phyloP scores from a whole-genome alignment of 306 rosid genomes.

The Vigna radiata region DNA sequence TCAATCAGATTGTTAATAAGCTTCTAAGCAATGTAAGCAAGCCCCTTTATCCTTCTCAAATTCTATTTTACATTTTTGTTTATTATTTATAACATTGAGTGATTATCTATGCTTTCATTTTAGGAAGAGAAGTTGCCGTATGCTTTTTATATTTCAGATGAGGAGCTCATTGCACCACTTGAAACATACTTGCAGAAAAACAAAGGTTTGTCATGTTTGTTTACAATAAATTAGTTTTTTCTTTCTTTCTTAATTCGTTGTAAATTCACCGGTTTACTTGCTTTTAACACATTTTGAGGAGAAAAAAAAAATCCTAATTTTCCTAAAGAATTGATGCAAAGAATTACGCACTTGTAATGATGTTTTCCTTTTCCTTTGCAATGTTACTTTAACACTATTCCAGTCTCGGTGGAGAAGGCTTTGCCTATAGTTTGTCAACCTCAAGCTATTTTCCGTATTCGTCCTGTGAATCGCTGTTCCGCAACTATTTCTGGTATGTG shows the following conservation, averaged over 20 bases:
- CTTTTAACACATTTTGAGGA: neutral
- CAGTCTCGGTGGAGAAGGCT: conserved; percentile 97
- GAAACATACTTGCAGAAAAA: conserved; percentile 82
- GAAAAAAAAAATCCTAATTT: neutral
- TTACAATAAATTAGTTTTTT: neutral
- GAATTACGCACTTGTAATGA: neutral
- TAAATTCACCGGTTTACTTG: neutral
- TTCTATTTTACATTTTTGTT: neutral
- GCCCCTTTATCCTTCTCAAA: neutral
- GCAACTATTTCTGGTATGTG: conserved; percentile 89
- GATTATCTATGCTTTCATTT: conserved; percentile 4
- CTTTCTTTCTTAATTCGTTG: neutral
- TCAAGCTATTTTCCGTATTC: conserved; percentile 86
- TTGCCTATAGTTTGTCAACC: conserved; percentile 94
- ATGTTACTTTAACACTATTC: conserved; percentile 27
- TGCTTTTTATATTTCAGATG: conserved; percentile 77
- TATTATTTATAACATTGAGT: neutral
- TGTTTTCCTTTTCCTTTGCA: conserved; percentile 9
- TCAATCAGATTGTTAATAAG: conserved; percentile 78
- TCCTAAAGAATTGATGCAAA: neutral
- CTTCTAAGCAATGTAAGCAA: conserved; percentile 69
- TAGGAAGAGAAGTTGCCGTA: conserved; percentile 95
- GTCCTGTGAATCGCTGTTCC: conserved; percentile 86
- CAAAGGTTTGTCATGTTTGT: conserved; percentile 59
- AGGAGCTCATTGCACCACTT: conserved; percentile 80